Evolutionary conservation across 2,329 filamentous ascomycete species (phyloP).

Genomic region (Hypocrella siamensis): DNA sequence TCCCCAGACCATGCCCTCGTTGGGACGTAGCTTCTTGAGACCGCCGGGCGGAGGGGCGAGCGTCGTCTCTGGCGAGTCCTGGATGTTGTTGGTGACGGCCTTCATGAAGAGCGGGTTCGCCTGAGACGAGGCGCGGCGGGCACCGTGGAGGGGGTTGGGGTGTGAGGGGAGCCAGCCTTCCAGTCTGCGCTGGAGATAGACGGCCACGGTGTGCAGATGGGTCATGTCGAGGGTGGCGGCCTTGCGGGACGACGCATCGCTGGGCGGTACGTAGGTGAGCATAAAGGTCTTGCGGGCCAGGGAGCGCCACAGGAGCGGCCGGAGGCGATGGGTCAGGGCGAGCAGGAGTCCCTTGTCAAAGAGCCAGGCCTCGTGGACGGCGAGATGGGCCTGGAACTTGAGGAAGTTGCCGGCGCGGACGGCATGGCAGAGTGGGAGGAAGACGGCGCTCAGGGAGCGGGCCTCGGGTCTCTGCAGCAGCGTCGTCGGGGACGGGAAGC

Average conservation of each 20-base stretch:
- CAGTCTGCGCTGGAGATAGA: conserved; percentile 47
- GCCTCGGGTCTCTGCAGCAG: conserved; percentile 53
- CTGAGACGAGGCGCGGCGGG: conserved; percentile 21
- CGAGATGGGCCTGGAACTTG: conserved; percentile 55
- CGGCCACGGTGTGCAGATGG: conserved; percentile 48
- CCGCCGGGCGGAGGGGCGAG: conserved; percentile 32
- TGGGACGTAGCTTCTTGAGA: conserved; percentile 31
- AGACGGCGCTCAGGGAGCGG: conserved; percentile 46
- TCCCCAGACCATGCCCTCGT: conserved; percentile 47
- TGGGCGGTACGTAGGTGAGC: conserved; percentile 56
- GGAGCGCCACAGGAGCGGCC: conserved; percentile 72
- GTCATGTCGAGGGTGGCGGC: conserved; percentile 62
- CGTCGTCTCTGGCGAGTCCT: conserved; percentile 21
- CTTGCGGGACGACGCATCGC: conserved; percentile 35
- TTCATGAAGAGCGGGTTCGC: conserved; percentile 36
- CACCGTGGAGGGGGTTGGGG: conserved; percentile 8
- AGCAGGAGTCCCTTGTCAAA: conserved; percentile 61
- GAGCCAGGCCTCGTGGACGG: conserved; percentile 54
- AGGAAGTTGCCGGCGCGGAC: conserved; percentile 61
- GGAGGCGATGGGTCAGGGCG: conserved; percentile 59
- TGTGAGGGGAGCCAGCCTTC: conserved; percentile 37
- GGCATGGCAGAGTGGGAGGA: conserved; percentile 56
- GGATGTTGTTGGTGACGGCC: conserved; percentile 30
- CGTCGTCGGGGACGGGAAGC: conserved; percentile 54
- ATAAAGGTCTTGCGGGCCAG: conserved; percentile 66